Evolutionary conservation across 441 rosid genomes (phyloP).

Genomic region (Pelargonium cotyledonis): DNA sequence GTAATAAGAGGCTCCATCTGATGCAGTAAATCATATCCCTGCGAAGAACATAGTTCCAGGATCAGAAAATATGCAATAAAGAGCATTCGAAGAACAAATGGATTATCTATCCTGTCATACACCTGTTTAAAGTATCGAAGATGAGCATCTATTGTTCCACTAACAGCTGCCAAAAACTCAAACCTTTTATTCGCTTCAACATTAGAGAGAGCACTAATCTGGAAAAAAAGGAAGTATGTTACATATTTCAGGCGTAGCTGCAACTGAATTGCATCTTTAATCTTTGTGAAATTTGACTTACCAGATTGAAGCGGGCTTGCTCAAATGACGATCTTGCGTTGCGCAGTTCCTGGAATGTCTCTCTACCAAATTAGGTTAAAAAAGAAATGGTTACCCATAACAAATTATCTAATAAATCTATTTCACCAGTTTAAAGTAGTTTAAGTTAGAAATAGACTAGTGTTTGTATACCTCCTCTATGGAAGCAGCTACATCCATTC

Average conservation of each 20-base stretch:
- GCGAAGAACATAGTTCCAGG: conserved; percentile 20
- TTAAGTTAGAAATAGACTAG: conserved; percentile 11
- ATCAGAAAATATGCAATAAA: conserved; percentile 13
- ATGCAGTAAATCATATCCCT: conserved; percentile 94
- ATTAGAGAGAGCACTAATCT: conserved; percentile 92
- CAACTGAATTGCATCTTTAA: conserved; percentile 5
- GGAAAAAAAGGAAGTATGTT: conserved; percentile 18
- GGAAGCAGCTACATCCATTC: conserved; percentile 60
- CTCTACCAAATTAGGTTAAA: conserved; percentile 15
- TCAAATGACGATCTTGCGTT: conserved; percentile 82
- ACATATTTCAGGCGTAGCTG: conserved; percentile 8
- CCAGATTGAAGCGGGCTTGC: conserved; percentile 91
- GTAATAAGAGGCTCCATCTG: conserved; percentile 98
- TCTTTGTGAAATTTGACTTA: conserved; percentile 30
- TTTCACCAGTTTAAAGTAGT: conserved; percentile 10
- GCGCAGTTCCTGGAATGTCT: conserved; percentile 76
- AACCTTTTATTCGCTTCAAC: conserved; percentile 97
- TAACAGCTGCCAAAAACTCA: conserved; percentile 95
- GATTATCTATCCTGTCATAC: conserved; percentile 12
- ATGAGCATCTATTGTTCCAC: conserved; percentile 99
- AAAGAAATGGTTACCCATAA: conserved; percentile 23
- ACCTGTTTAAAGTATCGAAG: conserved; percentile 97
- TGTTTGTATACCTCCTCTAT: conserved; percentile 62
- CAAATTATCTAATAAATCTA: conserved; percentile 19
- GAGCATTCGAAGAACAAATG: conserved; percentile 15